These are phyloP conservation scores for Helichrysum umbraculigerum DNA, from an alignment of 129 eudicot species.

Conservation along the genomic window DNA sequence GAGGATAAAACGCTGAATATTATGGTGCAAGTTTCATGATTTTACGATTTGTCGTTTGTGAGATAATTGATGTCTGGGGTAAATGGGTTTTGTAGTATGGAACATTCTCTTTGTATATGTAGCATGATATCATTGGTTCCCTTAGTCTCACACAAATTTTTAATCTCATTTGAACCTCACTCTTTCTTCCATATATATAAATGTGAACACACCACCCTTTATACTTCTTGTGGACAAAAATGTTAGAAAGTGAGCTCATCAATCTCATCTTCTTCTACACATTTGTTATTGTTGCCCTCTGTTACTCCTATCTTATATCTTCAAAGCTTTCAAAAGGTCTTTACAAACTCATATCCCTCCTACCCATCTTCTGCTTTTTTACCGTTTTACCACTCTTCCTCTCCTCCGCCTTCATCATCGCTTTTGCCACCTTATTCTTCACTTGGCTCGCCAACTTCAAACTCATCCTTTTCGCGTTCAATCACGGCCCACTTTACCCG, in stretches of 20 bases:
- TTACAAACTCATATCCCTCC: slow-evolving; percentile 42
- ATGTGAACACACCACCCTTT: too few relatives aligned
- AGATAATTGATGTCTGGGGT: too few relatives aligned
- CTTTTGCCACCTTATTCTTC: slow-evolving; percentile 34
- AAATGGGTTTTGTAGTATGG: too few relatives aligned
- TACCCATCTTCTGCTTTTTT: slow-evolving; percentile 53
- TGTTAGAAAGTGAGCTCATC: slow-evolving; percentile 14
- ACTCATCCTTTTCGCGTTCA: slow-evolving; percentile 61
- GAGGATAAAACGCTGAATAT: too few relatives aligned
- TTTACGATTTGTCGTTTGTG: too few relatives aligned
- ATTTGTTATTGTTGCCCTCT: slow-evolving; percentile 25
- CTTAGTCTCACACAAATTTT: too few relatives aligned
- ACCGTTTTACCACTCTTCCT: slow-evolving; percentile 49
- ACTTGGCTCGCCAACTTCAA: slow-evolving; percentile 68
- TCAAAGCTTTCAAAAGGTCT: slow-evolving; percentile 45
- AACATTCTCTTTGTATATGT: too few relatives aligned
- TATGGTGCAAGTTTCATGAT: too few relatives aligned
- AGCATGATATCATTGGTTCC: too few relatives aligned
- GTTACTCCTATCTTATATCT: slow-evolving; percentile 39
- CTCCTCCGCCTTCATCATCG: slow-evolving; percentile 38
- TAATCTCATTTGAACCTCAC: too few relatives aligned
- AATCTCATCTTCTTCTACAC: slow-evolving; percentile 19
- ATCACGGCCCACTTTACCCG: slow-evolving; percentile 47
- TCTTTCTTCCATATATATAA: too few relatives aligned
- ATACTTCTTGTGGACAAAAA: slow-evolving; percentile 8